Percentiles rank a stretch among this genome's conserved stretches.
phyloP scores from a whole-genome alignment of 345 rosid species.

The Pelargonium nanum region DNA sequence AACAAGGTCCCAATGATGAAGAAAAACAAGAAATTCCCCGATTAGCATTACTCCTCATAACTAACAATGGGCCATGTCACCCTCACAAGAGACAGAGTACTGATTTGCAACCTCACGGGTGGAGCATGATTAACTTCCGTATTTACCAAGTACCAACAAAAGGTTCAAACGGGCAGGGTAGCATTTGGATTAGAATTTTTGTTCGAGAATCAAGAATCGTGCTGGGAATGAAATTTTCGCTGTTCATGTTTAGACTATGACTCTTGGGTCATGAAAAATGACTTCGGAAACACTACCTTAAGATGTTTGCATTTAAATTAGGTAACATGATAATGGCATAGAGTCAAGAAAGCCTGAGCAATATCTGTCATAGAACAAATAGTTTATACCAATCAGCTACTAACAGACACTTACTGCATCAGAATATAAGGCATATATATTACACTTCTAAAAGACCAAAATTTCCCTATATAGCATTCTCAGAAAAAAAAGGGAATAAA shows the following conservation, averaged over 20 bases:
- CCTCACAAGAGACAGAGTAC: neutral
- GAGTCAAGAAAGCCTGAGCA: neutral
- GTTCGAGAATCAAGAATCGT: no score
- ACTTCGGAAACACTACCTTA: no score
- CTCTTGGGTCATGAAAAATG: no score
- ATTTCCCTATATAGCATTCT: neutral
- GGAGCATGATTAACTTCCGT: neutral
- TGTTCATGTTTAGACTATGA: no score
- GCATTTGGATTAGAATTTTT: no score
- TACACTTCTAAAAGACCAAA: neutral
- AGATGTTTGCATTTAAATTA: no score
- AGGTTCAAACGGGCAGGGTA: neutral
- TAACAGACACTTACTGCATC: slow-evolving; percentile 7
- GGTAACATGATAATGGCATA: neutral
- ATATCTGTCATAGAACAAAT: neutral
- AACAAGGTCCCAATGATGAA: neutral
- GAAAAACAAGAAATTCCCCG: no score
- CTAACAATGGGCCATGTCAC: neutral
- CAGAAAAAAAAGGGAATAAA: neutral
- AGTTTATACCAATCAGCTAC: neutral
- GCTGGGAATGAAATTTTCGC: no score
- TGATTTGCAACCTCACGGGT: neutral
- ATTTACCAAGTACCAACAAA: no score
- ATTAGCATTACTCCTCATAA: no score
- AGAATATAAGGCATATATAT: slow-evolving; percentile 2